These are phyloP conservation scores for Carex myosuroides DNA, from an alignment of 176 grass and related monocot species.

Conservation along the genomic window DNA sequence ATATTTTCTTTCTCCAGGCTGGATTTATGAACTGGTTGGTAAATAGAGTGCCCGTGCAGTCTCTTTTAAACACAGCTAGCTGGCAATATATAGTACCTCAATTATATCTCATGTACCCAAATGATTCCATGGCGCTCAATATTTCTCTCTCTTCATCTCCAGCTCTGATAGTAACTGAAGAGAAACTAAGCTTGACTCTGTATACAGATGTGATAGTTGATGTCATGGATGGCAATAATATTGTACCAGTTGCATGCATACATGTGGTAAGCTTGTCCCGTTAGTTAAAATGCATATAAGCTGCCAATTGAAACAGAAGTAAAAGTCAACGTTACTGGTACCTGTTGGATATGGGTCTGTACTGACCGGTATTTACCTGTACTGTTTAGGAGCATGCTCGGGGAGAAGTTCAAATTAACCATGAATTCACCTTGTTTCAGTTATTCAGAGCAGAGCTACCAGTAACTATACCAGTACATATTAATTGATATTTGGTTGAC, in stretches of 20 bases:
- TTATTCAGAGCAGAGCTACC: not conserved
- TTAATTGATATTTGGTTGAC: not conserved
- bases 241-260: slow-evolving; percentile 79
- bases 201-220: slow-evolving; percentile 69
- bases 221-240: slow-evolving; percentile 52
- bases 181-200: slow-evolving; percentile 52
- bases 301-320: not conserved
- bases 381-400: not conserved
- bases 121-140: slow-evolving; percentile 79
- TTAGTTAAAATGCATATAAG: not conserved
- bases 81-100: slow-evolving; percentile 89
- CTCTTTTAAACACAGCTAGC: slow-evolving; percentile 74
- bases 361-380: not conserved
- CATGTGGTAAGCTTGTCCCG: slow-evolving; percentile 56
- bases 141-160: slow-evolving; percentile 86
- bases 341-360: not conserved
- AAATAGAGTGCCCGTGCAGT: slow-evolving; percentile 75
- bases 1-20: slow-evolving; percentile 40
- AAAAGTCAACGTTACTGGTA: not conserved
- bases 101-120: slow-evolving; percentile 81
- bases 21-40: slow-evolving; percentile 78
- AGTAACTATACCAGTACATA: not conserved
- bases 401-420: not conserved
- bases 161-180: slow-evolving; percentile 45
- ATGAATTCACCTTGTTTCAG: not conserved